Percentiles rank a stretch among this genome's conserved stretches.
phyloP scores from a whole-genome alignment of 2,329 filamentous ascomycete genomes.

The Fusarium decemcellulare region DNA sequence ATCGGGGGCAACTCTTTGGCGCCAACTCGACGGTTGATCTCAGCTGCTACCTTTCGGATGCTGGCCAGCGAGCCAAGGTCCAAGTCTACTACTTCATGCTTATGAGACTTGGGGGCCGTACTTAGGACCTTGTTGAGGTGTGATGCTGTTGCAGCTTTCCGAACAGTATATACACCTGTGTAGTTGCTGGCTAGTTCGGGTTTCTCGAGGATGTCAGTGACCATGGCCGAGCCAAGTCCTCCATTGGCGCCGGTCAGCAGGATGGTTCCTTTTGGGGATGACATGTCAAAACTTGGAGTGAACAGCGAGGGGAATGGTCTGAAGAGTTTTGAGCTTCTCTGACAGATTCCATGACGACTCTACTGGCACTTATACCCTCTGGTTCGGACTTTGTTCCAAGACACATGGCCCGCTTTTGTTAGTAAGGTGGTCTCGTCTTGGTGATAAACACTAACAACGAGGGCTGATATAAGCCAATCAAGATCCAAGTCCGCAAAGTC shows the following conservation, averaged over 20 bases:
- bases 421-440: slow-evolving; percentile 6
- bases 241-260: slow-evolving; percentile 58
- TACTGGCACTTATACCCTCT: slow-evolving; percentile 34
- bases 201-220: slow-evolving; percentile 46
- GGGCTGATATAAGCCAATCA: slow-evolving; percentile 45
- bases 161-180: slow-evolving; percentile 55
- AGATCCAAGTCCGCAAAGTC: slow-evolving; percentile 30
- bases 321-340: not conserved
- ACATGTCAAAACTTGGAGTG: slow-evolving; percentile 11
- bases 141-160: slow-evolving; percentile 49
- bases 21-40: slow-evolving; percentile 49
- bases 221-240: slow-evolving; percentile 54
- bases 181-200: slow-evolving; percentile 50
- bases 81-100: slow-evolving; percentile 51
- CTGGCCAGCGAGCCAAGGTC: slow-evolving; percentile 49
- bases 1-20: slow-evolving; percentile 55
- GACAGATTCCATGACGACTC: not conserved
- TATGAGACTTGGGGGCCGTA: slow-evolving; percentile 40
- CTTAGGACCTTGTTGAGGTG: slow-evolving; percentile 46
- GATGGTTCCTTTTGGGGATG: slow-evolving; percentile 48
- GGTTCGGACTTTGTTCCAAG: not conserved
- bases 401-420: slow-evolving; percentile 25
- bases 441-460: slow-evolving; percentile 17
- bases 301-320: not conserved
- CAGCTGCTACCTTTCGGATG: slow-evolving; percentile 45